A percentile compares a stretch with the other conserved stretches of the same genome.
Evolutionary conservation across 2,329 filamentous ascomycete species (phyloP).

Genomic region (Xylaria sp.): DNA sequence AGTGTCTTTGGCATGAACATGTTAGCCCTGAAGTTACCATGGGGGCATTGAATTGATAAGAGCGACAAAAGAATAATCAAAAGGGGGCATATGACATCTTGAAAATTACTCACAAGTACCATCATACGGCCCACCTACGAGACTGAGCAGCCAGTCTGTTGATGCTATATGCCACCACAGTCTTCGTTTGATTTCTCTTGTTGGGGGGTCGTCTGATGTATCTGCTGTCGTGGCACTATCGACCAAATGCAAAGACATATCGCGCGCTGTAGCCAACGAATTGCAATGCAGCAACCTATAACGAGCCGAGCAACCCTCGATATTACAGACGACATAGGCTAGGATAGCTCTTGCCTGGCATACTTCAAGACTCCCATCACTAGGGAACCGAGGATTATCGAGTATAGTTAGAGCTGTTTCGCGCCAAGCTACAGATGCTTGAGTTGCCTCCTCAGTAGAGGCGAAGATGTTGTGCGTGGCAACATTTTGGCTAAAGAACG

Average conservation of each 20-base stretch:
- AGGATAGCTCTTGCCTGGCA: constrained; percentile 53
- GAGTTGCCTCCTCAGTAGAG: constrained; percentile 36
- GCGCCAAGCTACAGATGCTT: constrained; percentile 34
- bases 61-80: neutral
- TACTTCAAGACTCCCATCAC: constrained; percentile 48
- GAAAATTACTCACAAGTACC: constrained; percentile 31
- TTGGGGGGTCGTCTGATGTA: constrained; percentile 40
- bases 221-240: constrained; percentile 48
- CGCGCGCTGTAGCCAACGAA: constrained; percentile 47
- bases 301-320: constrained; percentile 51
- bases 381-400: constrained; percentile 47
- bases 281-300: constrained; percentile 48
- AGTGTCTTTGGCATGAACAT: constrained; percentile 50
- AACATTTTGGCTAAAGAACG: constrained; percentile 40
- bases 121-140: constrained; percentile 32
- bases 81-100: neutral
- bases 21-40: constrained; percentile 36
- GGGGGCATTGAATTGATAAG: neutral
- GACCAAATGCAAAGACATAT: constrained; percentile 53
- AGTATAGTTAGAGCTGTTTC: constrained; percentile 51
- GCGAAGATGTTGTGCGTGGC: constrained; percentile 27
- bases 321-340: constrained; percentile 52
- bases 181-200: constrained; percentile 53
- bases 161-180: constrained; percentile 58
- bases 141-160: constrained; percentile 53